Evolutionary conservation across 1,284 basidiomycete genomes (phyloP), one percentile per base, ranked within the genome.

Genomic region (Ustilago trichophora): DNA sequence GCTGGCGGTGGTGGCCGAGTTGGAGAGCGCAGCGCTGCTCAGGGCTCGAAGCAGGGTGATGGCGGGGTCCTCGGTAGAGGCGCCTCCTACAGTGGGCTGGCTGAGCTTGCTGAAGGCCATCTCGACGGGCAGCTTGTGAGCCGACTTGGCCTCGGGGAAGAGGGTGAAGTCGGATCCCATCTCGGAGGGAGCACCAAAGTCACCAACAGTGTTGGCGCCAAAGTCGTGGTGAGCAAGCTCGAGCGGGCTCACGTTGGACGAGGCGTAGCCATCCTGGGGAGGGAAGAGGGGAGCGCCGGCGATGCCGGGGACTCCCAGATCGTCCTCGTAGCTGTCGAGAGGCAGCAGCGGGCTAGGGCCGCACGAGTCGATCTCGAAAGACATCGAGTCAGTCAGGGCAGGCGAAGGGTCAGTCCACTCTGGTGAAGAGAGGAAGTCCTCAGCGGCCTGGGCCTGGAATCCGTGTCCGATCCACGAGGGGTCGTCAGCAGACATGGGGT

Each of bases 391-490:
- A 38, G 75, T 74, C 34, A 77, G 57, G 40, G 73, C 72, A 37
- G 75, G 75, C 49, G 72, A 74, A 16, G 73, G 73, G 49, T 77
- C 75, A n/a, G 73, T 75, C 70, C 70, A 75, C 31, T 73, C 66
- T 43, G 73, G 73, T 41, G 69, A 72, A 48, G 65, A 65, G 56
- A 73, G 69, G 56, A 73, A 69, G 70, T 75, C 73, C 47, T 73
- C 73, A 45, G 47, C 60, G 48, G 52, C 59, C 38, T 58, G 52
- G 19, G 59, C 66, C 59, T 69, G 66, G 52, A 69, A 69, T 55
- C 66, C 66, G 58, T 69, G 66, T 63, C 66, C 66, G 56, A 69
- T 69, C 66, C 66, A 69, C 44, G 66, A 69, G 36, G 66, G 66
- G 59, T 69, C 66, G 48, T 69, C 66, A 48, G 66, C 66, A 54